Evolutionary conservation across 163 green algal species (phyloP).

Genomic region (Picocystis sp.): DNA sequence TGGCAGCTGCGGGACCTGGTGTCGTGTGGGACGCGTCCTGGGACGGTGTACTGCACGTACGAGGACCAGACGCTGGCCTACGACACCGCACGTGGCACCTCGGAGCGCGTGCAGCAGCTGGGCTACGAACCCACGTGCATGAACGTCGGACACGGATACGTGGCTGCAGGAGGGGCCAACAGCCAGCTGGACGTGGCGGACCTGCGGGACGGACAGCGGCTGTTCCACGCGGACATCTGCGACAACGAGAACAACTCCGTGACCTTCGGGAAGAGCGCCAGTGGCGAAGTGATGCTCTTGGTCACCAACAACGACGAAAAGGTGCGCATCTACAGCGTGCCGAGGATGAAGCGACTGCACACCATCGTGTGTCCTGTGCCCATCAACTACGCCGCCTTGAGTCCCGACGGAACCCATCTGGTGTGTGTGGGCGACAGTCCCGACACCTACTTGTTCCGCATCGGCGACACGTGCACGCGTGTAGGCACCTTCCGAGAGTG

Average conservation of each 20-base stretch:
- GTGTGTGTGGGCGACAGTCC: slow-evolving; percentile 45
- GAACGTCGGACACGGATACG: slow-evolving; percentile 32
- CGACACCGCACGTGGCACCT: slow-evolving; percentile 3
- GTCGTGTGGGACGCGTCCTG: slow-evolving; percentile 13
- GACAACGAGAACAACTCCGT: slow-evolving; percentile 62
- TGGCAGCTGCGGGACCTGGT: slow-evolving; percentile 72
- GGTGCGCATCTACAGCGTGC: slow-evolving; percentile 32
- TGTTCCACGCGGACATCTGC: slow-evolving; percentile 17
- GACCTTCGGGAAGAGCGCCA: slow-evolving; percentile 31
- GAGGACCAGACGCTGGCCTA: slow-evolving; percentile 17
- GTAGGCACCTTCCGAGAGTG: slow-evolving; percentile 17
- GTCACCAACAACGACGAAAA: slow-evolving; percentile 55
- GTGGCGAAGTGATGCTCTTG: slow-evolving; percentile 34
- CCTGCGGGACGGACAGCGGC: slow-evolving; percentile 6
- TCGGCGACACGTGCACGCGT: neutral
- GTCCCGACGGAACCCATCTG: slow-evolving; percentile 26
- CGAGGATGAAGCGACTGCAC: slow-evolving; percentile 17
- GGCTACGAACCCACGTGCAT: slow-evolving; percentile 43
- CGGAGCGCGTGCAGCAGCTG: slow-evolving; percentile 20
- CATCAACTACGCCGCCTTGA: slow-evolving; percentile 56
- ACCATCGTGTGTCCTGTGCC: slow-evolving; percentile 23
- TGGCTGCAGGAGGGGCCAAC: slow-evolving; percentile 40
- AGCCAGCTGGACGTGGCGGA: slow-evolving; percentile 31
- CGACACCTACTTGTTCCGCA: slow-evolving; percentile 21
- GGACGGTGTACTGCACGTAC: slow-evolving; percentile 5